phyloP scores from a whole-genome alignment of 163 green algal genomes.

The Trebouxiophyceae sp. region DNA sequence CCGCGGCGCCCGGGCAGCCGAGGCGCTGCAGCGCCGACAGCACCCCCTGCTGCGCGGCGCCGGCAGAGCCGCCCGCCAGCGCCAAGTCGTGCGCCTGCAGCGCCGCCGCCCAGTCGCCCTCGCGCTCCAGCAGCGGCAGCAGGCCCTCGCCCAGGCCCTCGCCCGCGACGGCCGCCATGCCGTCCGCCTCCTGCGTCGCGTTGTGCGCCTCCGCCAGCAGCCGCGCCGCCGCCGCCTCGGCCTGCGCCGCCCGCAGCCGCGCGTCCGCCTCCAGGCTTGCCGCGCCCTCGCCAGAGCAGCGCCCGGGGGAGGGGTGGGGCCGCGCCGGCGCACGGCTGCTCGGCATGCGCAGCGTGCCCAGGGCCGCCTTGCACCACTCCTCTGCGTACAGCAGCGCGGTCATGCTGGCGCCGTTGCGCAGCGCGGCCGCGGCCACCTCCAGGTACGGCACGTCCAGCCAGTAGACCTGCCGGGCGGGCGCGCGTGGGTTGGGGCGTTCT shows the following conservation, averaged over 20 bases:
- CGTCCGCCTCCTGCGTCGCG: slow-evolving; percentile 56
- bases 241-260: no score
- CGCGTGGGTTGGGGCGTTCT: no score
- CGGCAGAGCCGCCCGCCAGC: slow-evolving; percentile 17
- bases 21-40: slow-evolving; percentile 16
- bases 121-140: slow-evolving; percentile 54
- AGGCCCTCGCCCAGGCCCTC: no score
- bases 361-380: slow-evolving; percentile 26
- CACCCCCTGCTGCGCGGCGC: not conserved
- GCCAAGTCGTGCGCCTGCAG: slow-evolving; percentile 49
- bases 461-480: slow-evolving; percentile 41
- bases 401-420: slow-evolving; percentile 47
- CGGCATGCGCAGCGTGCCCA: no score
- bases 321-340: no score
- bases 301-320: no score
- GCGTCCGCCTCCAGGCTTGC: no score
- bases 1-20: slow-evolving; percentile 6
- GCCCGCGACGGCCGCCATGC: slow-evolving; percentile 57
- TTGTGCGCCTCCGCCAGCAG: slow-evolving; percentile 58
- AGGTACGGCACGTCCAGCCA: slow-evolving; percentile 68
- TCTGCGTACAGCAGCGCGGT: slow-evolving; percentile 68
- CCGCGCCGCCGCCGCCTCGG: slow-evolving; percentile 11
- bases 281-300: no score
- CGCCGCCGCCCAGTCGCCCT: slow-evolving; percentile 60
- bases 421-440: slow-evolving; percentile 43